Evolutionary conservation across 148 eudicot genomes (phyloP).

Genomic region (Polygonum aviculare): DNA sequence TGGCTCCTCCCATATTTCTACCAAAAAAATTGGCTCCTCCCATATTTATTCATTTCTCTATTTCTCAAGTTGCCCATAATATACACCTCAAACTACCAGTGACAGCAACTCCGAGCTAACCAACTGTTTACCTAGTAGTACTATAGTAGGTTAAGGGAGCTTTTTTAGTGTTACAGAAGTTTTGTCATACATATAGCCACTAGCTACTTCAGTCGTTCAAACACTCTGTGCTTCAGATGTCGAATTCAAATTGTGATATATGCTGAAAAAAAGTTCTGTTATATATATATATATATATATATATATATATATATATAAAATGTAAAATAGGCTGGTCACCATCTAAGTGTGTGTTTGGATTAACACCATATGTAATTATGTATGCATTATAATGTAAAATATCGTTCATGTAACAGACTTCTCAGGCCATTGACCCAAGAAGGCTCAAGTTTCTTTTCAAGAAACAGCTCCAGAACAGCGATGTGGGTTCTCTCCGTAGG

Average conservation of each 20-base stretch:
- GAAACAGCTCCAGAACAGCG: constrained; percentile 79
- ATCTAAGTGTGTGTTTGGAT: not conserved
- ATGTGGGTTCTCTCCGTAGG: constrained; percentile 58
- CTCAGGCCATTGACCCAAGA: constrained; percentile 47
- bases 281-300: too few relatives aligned
- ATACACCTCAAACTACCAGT: not conserved
- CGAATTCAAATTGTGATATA: not conserved
- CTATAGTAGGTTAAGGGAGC: not conserved
- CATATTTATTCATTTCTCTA: not conserved
- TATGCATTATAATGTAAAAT: too few relatives aligned
- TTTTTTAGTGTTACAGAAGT: not conserved
- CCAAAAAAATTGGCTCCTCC: not conserved
- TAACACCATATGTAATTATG: not conserved
- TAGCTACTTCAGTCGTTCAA: not conserved
- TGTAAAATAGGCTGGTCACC: too few relatives aligned
- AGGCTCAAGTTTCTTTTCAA: constrained; percentile 56
- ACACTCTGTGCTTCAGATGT: not conserved
- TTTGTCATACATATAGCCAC: not conserved
- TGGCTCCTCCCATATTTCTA: too few relatives aligned
- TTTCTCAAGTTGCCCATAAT: not conserved
- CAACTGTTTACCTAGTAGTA: not conserved
- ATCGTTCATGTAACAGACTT: not conserved
- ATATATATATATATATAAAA: too few relatives aligned
- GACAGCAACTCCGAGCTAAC: not conserved
- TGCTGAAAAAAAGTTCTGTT: too few relatives aligned